A percentile compares a stretch with the other conserved stretches of the same genome.
These are phyloP conservation scores for Glarea lozoyensis DNA, from an alignment of 495 filamentous ascomycete species.

Conservation along the genomic window DNA sequence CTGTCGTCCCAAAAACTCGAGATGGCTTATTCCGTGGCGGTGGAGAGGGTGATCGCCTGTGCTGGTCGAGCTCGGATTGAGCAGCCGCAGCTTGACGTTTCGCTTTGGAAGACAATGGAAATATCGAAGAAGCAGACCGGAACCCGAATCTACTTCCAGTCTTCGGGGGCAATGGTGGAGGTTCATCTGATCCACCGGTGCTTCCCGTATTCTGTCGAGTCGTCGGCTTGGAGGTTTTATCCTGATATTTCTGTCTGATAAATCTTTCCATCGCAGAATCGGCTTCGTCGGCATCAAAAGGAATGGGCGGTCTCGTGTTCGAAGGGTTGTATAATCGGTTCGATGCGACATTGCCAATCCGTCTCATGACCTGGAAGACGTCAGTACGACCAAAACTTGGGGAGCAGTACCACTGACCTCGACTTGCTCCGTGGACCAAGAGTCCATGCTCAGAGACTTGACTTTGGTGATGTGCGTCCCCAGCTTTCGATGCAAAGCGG, in stretches of 20 bases:
- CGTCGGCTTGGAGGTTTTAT: conserved; percentile 22
- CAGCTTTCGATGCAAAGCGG: conserved; percentile 88
- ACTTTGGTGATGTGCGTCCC: conserved; percentile 98
- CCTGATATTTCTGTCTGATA: conserved; percentile 83
- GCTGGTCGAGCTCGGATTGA: conserved; percentile 7
- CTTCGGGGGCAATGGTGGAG: conserved; percentile 81
- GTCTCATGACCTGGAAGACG: conserved; percentile 70
- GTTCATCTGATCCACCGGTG: conserved; percentile 44
- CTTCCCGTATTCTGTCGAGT: conserved; percentile 32
- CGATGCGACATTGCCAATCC: conserved; percentile 73
- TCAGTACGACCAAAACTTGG: conserved; percentile 17
- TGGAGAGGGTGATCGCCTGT: conserved; percentile 22
- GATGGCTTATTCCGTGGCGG: conserved; percentile 26
- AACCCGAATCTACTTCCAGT: conserved; percentile 69
- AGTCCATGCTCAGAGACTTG: conserved; percentile 97
- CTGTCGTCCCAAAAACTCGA: conserved; percentile 14
- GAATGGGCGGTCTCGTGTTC: conserved; percentile 69
- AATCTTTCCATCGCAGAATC: conserved; percentile 90
- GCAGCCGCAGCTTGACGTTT: conserved; percentile 29
- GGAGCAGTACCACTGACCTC: conserved; percentile 47
- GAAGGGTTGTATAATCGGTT: conserved; percentile 85
- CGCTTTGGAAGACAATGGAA: conserved; percentile 36
- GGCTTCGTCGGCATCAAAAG: conserved; percentile 82
- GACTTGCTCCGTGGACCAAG: conserved; percentile 89
- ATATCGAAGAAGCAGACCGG: conserved; percentile 65